Percentiles rank a stretch among this genome's conserved stretches.
Evolutionary conservation across 176 grass and related monocot genomes (phyloP).

Genomic region (Hsuehochloa calcarea): DNA sequence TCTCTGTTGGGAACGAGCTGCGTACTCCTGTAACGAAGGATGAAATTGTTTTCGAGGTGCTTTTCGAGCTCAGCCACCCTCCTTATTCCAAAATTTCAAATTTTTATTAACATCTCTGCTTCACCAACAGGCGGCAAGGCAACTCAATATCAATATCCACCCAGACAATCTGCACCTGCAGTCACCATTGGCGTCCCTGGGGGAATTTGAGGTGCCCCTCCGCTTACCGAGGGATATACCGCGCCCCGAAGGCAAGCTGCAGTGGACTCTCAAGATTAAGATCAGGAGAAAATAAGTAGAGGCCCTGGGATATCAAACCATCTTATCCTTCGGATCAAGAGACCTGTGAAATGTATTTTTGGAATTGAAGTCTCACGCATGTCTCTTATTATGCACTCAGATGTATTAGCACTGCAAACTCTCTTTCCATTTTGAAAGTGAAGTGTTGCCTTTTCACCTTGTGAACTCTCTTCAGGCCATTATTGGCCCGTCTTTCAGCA

Average conservation of each 20-base stretch:
- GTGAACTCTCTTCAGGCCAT: not conserved
- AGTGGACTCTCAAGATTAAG: constrained; percentile 88
- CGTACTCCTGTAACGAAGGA: constrained; percentile 69
- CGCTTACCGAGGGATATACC: constrained; percentile 78
- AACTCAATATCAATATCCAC: constrained; percentile 72
- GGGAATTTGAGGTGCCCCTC: constrained; percentile 86
- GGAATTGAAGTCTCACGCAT: not conserved
- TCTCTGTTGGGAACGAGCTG: constrained; percentile 65
- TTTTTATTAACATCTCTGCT: not conserved
- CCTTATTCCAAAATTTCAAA: not conserved
- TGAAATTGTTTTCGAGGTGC: constrained; percentile 82
- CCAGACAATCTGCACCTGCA: constrained; percentile 77
- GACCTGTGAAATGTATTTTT: not conserved
- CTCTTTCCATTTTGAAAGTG: not conserved
- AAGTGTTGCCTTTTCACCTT: not conserved
- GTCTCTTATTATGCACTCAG: not conserved
- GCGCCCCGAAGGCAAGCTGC: constrained; percentile 70
- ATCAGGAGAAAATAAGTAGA: constrained; percentile 65
- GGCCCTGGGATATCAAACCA: not conserved
- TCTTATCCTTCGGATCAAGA: not conserved
- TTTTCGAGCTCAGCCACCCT: not conserved
- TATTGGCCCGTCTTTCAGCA: not conserved
- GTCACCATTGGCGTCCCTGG: constrained; percentile 56
- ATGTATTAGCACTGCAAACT: not conserved
- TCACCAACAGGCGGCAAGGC: constrained; percentile 65